Conservation (phyloP, 768 basidiomycete genomes). For the Amanita polypyramis region DNA sequence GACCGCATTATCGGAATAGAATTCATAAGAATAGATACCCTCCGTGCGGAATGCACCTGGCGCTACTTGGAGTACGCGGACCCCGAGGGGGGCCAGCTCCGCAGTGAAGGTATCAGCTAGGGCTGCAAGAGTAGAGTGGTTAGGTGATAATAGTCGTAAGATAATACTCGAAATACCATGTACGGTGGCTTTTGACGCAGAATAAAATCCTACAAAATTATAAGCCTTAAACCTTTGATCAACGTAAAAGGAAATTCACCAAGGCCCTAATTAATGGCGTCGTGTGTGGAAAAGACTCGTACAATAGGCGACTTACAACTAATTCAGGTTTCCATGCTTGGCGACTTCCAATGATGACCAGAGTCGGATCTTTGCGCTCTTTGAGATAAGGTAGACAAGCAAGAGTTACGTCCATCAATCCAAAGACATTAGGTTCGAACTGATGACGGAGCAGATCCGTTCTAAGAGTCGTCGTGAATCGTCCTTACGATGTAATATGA, state of each 20-base stretch:
- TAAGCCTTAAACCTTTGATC: too few species aligned
- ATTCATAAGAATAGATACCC: slow-evolving; percentile 34
- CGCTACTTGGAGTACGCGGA: slow-evolving; percentile 46
- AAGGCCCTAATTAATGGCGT: too few species aligned
- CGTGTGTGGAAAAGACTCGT: too few species aligned
- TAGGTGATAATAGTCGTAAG: not conserved
- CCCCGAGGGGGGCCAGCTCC: slow-evolving; percentile 45
- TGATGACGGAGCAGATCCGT: slow-evolving; percentile 24
- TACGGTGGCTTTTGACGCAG: slow-evolving; percentile 50
- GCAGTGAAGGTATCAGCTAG: slow-evolving; percentile 41
- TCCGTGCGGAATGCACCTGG: slow-evolving; percentile 56
- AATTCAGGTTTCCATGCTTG: slow-evolving; percentile 40
- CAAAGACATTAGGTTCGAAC: slow-evolving; percentile 41
- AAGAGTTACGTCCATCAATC: slow-evolving; percentile 39
- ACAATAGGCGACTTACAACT: slow-evolving; percentile 21
- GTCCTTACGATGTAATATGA: not conserved
- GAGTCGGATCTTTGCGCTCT: slow-evolving; percentile 28
- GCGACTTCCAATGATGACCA: slow-evolving; percentile 44
- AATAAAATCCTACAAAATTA: slow-evolving; percentile 23
- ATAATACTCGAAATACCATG: slow-evolving; percentile 27
- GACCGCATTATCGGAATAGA: slow-evolving; percentile 28
- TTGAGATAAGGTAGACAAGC: slow-evolving; percentile 34
- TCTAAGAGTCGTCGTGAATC: not conserved
- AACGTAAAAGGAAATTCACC: too few species aligned
- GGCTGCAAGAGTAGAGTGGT: slow-evolving; percentile 21